Evolutionary conservation across 2,329 filamentous ascomycete genomes (phyloP).

Genomic region (Venturia pyrina): DNA sequence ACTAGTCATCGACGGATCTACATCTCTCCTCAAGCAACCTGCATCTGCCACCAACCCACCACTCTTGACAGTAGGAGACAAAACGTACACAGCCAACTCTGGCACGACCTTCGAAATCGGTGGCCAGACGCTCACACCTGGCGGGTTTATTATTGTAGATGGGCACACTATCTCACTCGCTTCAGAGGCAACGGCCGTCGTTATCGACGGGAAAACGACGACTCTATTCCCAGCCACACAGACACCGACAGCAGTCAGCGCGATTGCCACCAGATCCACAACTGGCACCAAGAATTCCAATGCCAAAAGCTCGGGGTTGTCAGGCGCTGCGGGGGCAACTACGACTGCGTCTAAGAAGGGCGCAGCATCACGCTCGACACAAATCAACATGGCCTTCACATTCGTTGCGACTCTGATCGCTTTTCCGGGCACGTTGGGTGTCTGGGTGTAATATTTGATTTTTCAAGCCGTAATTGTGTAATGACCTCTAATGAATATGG

Average conservation of each 20-base stretch:
- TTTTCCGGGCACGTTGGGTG: neutral
- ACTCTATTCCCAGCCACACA: constrained; percentile 10
- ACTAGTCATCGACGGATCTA: constrained; percentile 12
- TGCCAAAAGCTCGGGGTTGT: neutral
- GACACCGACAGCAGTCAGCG: constrained; percentile 4
- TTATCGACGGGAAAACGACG: constrained; percentile 11
- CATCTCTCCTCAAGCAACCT: constrained; percentile 7
- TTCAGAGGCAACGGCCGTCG: constrained; percentile 9
- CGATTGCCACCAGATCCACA: neutral
- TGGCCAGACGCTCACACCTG: constrained; percentile 13
- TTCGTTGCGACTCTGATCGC: neutral
- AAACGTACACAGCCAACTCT: constrained; percentile 13
- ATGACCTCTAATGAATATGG: constrained; percentile 8
- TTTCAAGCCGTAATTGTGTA: neutral
- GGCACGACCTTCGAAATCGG: constrained; percentile 13
- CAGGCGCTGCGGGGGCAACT: neutral
- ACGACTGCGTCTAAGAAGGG: neutral
- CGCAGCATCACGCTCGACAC: neutral
- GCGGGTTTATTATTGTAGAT: constrained; percentile 11
- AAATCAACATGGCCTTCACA: neutral
- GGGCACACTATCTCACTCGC: constrained; percentile 7
- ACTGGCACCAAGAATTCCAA: neutral
- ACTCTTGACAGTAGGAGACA: constrained; percentile 7
- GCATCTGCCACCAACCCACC: constrained; percentile 8
- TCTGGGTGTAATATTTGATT: neutral